phyloP scores from a whole-genome alignment of 2,329 filamentous ascomycete species.

The Fusarium chaquense region DNA sequence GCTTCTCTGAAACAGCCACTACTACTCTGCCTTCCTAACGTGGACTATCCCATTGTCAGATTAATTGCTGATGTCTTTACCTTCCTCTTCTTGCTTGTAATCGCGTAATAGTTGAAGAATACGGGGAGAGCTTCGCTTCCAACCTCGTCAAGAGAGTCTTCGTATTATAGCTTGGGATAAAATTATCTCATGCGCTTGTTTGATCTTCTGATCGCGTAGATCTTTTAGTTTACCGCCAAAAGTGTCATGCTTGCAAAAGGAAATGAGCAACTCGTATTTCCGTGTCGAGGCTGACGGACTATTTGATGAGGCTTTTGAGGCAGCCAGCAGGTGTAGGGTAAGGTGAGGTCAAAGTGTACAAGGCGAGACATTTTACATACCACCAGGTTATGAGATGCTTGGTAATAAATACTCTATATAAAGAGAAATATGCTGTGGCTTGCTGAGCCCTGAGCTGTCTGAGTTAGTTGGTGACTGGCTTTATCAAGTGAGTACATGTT shows the following conservation, averaged over 20 bases:
- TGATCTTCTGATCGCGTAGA: slow-evolving; percentile 5
- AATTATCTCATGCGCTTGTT: background rate
- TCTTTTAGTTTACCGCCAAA: background rate
- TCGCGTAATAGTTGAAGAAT: background rate
- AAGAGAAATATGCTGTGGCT: background rate
- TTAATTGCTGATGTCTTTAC: slow-evolving; percentile 14
- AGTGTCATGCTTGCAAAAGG: slow-evolving; percentile 1
- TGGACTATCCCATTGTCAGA: slow-evolving; percentile 11
- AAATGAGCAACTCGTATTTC: slow-evolving; percentile 8
- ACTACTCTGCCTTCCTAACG: slow-evolving; percentile 20
- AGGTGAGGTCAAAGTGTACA: background rate
- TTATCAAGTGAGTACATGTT: background rate
- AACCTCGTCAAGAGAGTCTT: background rate
- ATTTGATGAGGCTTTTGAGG: background rate
- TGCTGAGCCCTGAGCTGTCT: background rate
- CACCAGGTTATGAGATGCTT: background rate
- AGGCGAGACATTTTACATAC: background rate
- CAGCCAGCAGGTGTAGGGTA: background rate
- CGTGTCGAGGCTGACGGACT: background rate
- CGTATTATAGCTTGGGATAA: background rate
- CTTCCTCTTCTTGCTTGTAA: background rate
- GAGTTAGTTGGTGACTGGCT: background rate
- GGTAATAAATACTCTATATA: background rate
- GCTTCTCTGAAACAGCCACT: slow-evolving; percentile 21
- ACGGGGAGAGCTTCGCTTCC: background rate